A percentile compares a stretch with the other conserved stretches of the same genome.
phyloP scores from a whole-genome alignment of 306 rosid species.

The Quillaja saponaria region DNA sequence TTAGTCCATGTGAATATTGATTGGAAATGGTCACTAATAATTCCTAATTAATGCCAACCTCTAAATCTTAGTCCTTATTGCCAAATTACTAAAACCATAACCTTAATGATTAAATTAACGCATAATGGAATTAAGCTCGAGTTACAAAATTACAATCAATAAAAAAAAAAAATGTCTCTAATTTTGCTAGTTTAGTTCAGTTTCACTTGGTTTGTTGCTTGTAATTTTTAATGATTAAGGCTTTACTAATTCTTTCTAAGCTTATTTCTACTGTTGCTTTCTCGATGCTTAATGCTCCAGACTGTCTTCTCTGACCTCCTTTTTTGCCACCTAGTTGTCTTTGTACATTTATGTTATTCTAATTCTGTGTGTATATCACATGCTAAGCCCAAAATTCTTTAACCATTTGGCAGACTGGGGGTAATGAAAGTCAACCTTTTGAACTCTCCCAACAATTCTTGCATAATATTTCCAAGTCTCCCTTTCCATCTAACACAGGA shows the following conservation, averaged over 20 bases:
- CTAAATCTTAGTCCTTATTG: no score
- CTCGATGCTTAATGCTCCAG: background rate
- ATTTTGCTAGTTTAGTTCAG: no score
- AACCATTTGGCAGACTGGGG: slow-evolving; percentile 69
- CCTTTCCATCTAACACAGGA: slow-evolving; percentile 76
- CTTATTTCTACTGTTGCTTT: slow-evolving; percentile 4
- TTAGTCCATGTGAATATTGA: no score
- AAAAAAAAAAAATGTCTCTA: no score
- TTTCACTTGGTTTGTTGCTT: background rate
- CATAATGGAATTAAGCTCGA: no score
- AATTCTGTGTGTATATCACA: background rate
- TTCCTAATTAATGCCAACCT: no score
- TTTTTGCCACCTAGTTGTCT: slow-evolving; percentile 1
- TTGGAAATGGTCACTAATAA: no score
- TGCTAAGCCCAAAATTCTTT: slow-evolving; percentile 29
- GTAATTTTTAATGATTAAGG: background rate
- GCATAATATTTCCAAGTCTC: slow-evolving; percentile 71
- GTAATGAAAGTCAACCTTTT: slow-evolving; percentile 59
- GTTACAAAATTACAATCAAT: no score
- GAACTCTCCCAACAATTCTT: slow-evolving; percentile 78
- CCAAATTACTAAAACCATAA: no score
- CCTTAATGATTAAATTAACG: no score
- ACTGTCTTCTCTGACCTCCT: background rate
- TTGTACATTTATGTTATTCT: background rate
- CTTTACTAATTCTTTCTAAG: slow-evolving; percentile 6